Evolutionary conservation across 768 basidiomycete species (phyloP).

Genomic region (Kwoniella newhampshirensis): DNA sequence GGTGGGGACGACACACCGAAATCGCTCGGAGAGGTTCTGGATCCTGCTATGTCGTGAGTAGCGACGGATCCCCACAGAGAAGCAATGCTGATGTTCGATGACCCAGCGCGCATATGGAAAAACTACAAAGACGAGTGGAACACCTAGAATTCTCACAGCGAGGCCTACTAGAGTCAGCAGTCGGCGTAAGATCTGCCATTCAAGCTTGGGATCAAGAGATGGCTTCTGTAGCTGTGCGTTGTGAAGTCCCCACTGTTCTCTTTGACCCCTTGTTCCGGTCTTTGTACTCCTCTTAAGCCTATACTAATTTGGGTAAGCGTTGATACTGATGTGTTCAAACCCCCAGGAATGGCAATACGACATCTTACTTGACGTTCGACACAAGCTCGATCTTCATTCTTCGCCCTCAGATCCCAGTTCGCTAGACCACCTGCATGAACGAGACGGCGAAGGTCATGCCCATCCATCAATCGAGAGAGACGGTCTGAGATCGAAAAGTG

Average conservation of each 20-base stretch:
- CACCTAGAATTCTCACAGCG: conserved; percentile 30
- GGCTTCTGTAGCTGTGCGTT: conserved; percentile 23
- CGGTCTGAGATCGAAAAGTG: neutral
- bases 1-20: neutral
- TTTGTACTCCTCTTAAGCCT: neutral
- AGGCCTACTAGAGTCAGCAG: conserved; percentile 27
- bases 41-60: conserved; percentile 19
- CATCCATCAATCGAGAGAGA: conserved; percentile 13
- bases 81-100: neutral
- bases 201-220: conserved; percentile 36
- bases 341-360: conserved; percentile 37
- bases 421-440: neutral
- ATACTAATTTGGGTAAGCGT: neutral
- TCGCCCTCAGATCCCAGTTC: neutral
- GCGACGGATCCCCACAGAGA: neutral
- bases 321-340: conserved; percentile 1
- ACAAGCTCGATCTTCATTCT: conserved; percentile 17
- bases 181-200: conserved; percentile 23
- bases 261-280: neutral
- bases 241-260: neutral
- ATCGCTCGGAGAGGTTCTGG: conserved; percentile 3
- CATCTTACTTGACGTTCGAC: conserved; percentile 32
- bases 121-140: conserved; percentile 24
- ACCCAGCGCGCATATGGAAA: conserved; percentile 14
- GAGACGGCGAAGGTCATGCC: conserved; percentile 9